Evolutionary conservation across 257 asterid genomes (phyloP).

Genomic region (Mentha longifolia): DNA sequence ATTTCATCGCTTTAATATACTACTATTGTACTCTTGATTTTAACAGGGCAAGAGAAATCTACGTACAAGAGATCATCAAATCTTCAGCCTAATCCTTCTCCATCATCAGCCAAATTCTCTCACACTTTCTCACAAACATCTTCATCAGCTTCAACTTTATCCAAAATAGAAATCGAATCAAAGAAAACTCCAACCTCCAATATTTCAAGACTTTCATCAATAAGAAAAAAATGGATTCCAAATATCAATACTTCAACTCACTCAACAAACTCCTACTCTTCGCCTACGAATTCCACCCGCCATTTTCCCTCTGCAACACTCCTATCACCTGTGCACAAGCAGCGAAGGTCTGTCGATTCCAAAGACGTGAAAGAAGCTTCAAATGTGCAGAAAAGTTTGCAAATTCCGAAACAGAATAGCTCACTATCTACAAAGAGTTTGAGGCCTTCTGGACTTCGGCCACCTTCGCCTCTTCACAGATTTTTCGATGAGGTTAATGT

Average conservation of each 20-base stretch:
- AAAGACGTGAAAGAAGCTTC: slow-evolving; percentile 32
- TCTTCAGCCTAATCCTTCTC: slow-evolving; percentile 16
- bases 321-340: slow-evolving; percentile 29
- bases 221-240: slow-evolving; percentile 27
- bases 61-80: background rate
- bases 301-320: slow-evolving; percentile 14
- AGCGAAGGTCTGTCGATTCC: slow-evolving; percentile 28
- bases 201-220: slow-evolving; percentile 31
- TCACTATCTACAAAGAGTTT: slow-evolving; percentile 27
- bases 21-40: no score
- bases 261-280: background rate
- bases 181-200: slow-evolving; percentile 37
- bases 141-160: background rate
- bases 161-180: slow-evolving; percentile 33
- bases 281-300: slow-evolving; percentile 24
- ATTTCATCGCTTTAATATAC: no score
- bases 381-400: slow-evolving; percentile 20
- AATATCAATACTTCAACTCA: slow-evolving; percentile 31
- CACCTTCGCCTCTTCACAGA: slow-evolving; percentile 66
- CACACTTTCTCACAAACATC: slow-evolving; percentile 19
- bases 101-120: slow-evolving; percentile 23
- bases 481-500: slow-evolving; percentile 58
- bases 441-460: slow-evolving; percentile 60
- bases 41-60: slow-evolving; percentile 43
- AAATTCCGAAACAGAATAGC: slow-evolving; percentile 2